These are phyloP conservation scores for Teratosphaeria pseudoeucalypti DNA, from an alignment of 2,329 filamentous ascomycete genomes.

Conservation along the genomic window DNA sequence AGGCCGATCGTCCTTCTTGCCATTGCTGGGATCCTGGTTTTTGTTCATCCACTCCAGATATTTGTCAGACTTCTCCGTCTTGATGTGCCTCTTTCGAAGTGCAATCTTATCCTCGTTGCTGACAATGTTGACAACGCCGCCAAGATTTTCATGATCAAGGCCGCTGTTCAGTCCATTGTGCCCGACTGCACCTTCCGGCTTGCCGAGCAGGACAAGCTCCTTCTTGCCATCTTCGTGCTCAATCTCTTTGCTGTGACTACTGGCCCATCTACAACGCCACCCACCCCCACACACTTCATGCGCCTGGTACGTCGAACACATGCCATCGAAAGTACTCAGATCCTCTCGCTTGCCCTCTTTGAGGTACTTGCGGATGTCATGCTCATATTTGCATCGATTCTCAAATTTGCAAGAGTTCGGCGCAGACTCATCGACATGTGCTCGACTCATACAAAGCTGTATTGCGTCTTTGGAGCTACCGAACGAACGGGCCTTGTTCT, in stretches of 20 bases:
- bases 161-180: constrained; percentile 16
- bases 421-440: constrained; percentile 67
- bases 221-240: constrained; percentile 68
- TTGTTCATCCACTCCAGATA: constrained; percentile 71
- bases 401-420: constrained; percentile 65
- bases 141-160: constrained; percentile 23
- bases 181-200: constrained; percentile 31
- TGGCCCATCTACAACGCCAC: constrained; percentile 89
- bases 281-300: constrained; percentile 70
- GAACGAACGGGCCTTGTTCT: constrained; percentile 76
- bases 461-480: constrained; percentile 69
- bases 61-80: constrained; percentile 61
- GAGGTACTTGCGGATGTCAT: constrained; percentile 79
- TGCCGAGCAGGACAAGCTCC: constrained; percentile 60
- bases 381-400: constrained; percentile 68
- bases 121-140: constrained; percentile 69
- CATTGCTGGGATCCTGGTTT: constrained; percentile 32
- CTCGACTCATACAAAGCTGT: constrained; percentile 65
- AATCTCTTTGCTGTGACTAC: constrained; percentile 75
- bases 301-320: constrained; percentile 71
- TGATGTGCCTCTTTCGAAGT: constrained; percentile 60
- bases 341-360: constrained; percentile 71
- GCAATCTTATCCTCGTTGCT: constrained; percentile 59
- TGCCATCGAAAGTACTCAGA: constrained; percentile 61
- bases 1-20: constrained; percentile 7